These are phyloP conservation scores for Nigrograna mackinnonii DNA, from an alignment of 2,329 filamentous ascomycete species.

Conservation along the genomic window DNA sequence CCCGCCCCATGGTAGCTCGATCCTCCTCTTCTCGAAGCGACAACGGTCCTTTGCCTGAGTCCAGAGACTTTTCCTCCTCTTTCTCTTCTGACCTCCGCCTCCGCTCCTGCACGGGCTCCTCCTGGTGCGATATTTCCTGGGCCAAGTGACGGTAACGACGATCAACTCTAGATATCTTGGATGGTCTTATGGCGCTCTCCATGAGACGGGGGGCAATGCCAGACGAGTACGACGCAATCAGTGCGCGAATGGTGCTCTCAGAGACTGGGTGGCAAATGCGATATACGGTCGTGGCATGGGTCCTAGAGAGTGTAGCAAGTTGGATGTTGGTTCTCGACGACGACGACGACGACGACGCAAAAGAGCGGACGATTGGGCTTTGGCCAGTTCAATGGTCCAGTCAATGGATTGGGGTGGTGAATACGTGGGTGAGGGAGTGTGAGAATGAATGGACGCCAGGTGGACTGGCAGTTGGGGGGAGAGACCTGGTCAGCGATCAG, in stretches of 20 bases:
- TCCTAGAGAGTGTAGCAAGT: slow-evolving; percentile 29
- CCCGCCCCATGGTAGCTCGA: slow-evolving; percentile 29
- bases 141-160: slow-evolving; percentile 25
- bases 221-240: slow-evolving; percentile 14
- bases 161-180: slow-evolving; percentile 27
- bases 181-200: slow-evolving; percentile 24
- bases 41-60: slow-evolving; percentile 16
- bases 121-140: slow-evolving; percentile 13
- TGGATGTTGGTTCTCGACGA: slow-evolving; percentile 16
- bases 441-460: slow-evolving; percentile 45
- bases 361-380: slow-evolving; percentile 36
- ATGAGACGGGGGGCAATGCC: slow-evolving; percentile 20
- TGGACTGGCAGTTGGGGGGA: slow-evolving; percentile 34
- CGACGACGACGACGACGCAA: slow-evolving; percentile 22
- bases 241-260: slow-evolving; percentile 20
- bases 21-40: slow-evolving; percentile 21
- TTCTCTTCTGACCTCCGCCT: slow-evolving; percentile 11
- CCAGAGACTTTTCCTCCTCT: slow-evolving; percentile 8
- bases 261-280: slow-evolving; percentile 22
- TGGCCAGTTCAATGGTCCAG: slow-evolving; percentile 32
- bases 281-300: slow-evolving; percentile 25
- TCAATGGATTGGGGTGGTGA: slow-evolving; percentile 36
- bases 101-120: slow-evolving; percentile 8
- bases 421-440: slow-evolving; percentile 25
- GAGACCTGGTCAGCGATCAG: slow-evolving; percentile 30